Evolutionary conservation across 1,284 basidiomycete species (phyloP).

Genomic region (Ceratobasidium sp.): DNA sequence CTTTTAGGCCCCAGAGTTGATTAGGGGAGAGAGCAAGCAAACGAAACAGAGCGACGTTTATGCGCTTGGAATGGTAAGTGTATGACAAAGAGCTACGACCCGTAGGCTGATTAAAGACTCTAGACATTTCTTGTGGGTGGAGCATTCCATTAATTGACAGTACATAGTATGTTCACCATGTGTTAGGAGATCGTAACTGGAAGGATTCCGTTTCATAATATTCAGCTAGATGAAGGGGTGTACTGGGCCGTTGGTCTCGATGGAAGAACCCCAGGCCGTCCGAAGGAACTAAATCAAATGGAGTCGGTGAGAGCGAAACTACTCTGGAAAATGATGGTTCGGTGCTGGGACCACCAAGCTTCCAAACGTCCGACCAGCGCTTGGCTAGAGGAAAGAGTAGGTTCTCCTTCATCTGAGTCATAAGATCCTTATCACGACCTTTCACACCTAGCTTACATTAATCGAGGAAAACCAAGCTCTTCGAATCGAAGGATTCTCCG

Average conservation of each 20-base stretch:
- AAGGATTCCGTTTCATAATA: not conserved
- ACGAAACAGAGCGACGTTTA: slow-evolving; percentile 5
- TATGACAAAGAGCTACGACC: not conserved
- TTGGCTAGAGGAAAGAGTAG: not conserved
- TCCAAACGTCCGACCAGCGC: not conserved
- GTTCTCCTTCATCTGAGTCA: not conserved
- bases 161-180: not conserved
- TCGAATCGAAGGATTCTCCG: too few relatives aligned
- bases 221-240: not conserved
- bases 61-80: slow-evolving; percentile 20
- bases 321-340: not conserved
- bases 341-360: not conserved
- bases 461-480: too few relatives aligned
- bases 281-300: not conserved
- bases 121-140: not conserved
- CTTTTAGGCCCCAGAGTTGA: slow-evolving; percentile 7
- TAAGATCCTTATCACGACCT: too few relatives aligned
- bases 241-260: not conserved
- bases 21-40: not conserved
- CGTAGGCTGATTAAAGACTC: not conserved
- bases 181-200: not conserved
- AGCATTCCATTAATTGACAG: too few relatives aligned
- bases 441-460: too few relatives aligned
- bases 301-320: not conserved
- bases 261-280: not conserved